Evolutionary conservation across 805 yeast genomes (phyloP).

Genomic region (Cyberlindnera euphorbiae): DNA sequence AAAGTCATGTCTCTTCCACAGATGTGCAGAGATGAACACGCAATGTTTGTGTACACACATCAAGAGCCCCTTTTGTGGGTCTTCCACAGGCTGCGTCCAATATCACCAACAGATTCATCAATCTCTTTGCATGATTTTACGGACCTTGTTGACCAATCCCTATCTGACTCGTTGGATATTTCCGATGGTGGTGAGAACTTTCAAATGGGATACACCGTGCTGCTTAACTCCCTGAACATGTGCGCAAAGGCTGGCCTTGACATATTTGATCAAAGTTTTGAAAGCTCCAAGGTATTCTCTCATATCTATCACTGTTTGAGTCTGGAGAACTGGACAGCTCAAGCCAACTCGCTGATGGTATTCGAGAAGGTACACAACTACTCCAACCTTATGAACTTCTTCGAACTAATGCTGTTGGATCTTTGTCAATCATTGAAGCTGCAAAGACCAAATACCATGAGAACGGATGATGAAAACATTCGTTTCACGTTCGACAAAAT

Average conservation of each 20-base stretch:
- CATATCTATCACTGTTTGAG: neutral
- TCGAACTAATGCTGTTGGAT: slow-evolving; percentile 20
- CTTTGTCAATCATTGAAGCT: slow-evolving; percentile 15
- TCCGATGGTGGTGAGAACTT: neutral
- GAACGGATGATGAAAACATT: slow-evolving; percentile 6
- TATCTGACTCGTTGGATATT: slow-evolving; percentile 1
- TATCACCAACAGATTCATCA: slow-evolving; percentile 3
- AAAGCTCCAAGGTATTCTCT: slow-evolving; percentile 5
- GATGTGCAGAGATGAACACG: neutral
- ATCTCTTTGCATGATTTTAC: slow-evolving; percentile 9
- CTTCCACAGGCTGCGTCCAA: neutral
- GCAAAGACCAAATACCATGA: slow-evolving; percentile 8
- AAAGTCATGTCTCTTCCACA: slow-evolving; percentile 8
- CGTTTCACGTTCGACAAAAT: slow-evolving; percentile 13
- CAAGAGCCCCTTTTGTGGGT: slow-evolving; percentile 5
- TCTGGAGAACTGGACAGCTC: slow-evolving; percentile 9
- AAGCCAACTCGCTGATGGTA: neutral
- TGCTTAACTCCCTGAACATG: slow-evolving; percentile 6
- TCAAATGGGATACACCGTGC: slow-evolving; percentile 2
- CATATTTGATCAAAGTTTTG: slow-evolving; percentile 6
- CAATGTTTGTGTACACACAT: slow-evolving; percentile 11
- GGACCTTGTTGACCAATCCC: slow-evolving; percentile 7
- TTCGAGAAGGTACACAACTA: slow-evolving; percentile 15
- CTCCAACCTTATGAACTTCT: slow-evolving; percentile 19
- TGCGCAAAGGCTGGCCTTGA: slow-evolving; percentile 5